Evolutionary conservation across 2,329 filamentous ascomycete species (phyloP), one percentile per base, ranked within the genome.

Genomic region (Ascocoryne sarcoides): DNA sequence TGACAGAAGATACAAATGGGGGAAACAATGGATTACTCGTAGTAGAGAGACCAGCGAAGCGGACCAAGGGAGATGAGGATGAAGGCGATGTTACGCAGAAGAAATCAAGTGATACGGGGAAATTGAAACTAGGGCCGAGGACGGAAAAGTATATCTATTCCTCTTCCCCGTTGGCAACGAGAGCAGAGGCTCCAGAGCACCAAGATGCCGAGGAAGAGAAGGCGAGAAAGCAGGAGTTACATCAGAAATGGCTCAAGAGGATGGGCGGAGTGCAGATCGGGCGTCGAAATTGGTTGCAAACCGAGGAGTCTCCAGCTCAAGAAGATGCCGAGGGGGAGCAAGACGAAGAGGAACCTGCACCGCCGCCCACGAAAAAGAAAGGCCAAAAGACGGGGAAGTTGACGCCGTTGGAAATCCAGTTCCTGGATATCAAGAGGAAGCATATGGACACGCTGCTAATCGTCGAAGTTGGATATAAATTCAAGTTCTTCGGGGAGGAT

Each of bases 381-480:
- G 75, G 76, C 46, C 75, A 63, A n/a, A 80, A 77, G 60, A 69
- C 72, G 2, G 72, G 73, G 40, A 95, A 95, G 60, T 73, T 98
- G 45, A 98, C 92, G 0, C 92, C 92, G 0, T 84, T 98, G 79
- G 89, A 96, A 61, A 75, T 84, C 30, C 92, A 96, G 56, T 84
- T 95, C 43, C 71, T 98, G 4, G 89, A 94, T 14, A 94, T 98
- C 62, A 98, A 98, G 65, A 74, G 79, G 45, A 85, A 90, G 52
- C 81, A 96, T 59, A 73, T 87, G 66, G 92, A 96, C 58, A 92
- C 90, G 0, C 56, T 98, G 15, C 70, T 98, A 39, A 84, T 96
- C 10, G 80, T 96, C 38, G 90, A 98, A 60, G 92, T 96, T 7
- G 92, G 92, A 37, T 98, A 98, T 66, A 98, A 98, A 60, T 98